Base-by-base conservation (phyloP, 768 basidiomycete genomes). In the Tulasnella sp. region DNA sequence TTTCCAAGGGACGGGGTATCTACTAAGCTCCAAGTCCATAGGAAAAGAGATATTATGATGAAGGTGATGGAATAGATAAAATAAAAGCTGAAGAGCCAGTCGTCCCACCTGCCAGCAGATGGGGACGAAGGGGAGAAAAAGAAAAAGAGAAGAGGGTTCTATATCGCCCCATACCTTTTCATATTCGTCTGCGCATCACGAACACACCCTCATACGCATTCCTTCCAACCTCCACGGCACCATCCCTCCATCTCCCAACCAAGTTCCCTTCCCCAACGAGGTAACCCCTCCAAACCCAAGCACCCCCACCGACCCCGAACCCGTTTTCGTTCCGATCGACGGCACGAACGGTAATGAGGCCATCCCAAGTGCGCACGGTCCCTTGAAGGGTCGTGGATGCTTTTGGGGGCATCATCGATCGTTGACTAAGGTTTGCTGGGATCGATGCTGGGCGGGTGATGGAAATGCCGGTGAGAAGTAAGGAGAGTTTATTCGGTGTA, bases 171-270 rank as follows among this genome's bases (percentile, higher is more conserved):
- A n/a, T n/a, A n/a, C n/a, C n/a, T n/a, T n/a, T n/a, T 38, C 34
- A 38, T 38, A 11, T 31, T 24, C 54, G 22, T 24, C 44, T 56
- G 22, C 41, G 29, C 61, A 63, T 49, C 10, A 42, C 56, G 87
- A 91, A 68, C 83, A 87, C 2, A 21, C 90, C 92, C 72, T 94
- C 92, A 66, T 94, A 92, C 4, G 89, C 90, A 24, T 75, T 71
- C 34, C 77, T 72, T 30, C 78, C 71, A 9, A 76, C 69, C 0
- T 82, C 80, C 52, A 80, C 89, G 48, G 86, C 68, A 2, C 85
- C 85, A 65, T 94, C 92, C 63, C 91, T 76, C 91, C 90, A 94
- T 49, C 92, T 76, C 41, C 92, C 91, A 12, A 86, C 81, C 30
- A 91, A 69, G 66, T 83, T 82, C 8, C 86, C 85, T 62, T 85